phyloP scores from a whole-genome alignment of 2,329 filamentous ascomycete species.

The Dothideomycetidae sp. region DNA sequence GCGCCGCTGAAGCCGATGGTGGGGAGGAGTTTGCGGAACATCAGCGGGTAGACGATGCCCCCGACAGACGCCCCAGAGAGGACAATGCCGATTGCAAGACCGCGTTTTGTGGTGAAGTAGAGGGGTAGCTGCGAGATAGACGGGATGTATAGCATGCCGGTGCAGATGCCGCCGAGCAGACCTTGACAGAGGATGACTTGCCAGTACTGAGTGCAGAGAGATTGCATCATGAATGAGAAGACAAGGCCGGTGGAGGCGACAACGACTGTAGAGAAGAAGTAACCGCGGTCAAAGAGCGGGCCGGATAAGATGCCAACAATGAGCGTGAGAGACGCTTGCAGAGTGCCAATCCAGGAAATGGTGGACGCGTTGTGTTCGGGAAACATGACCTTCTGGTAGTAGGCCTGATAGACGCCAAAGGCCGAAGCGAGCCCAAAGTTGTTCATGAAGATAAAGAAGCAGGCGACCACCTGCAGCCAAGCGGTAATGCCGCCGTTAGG shows the following conservation, averaged over 20 bases:
- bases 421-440: conserved; percentile 21
- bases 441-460: conserved; percentile 26
- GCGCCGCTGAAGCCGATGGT: neutral
- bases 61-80: conserved; percentile 29
- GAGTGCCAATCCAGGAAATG: conserved; percentile 25
- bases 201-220: conserved; percentile 12
- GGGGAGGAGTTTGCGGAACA: conserved; percentile 4
- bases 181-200: conserved; percentile 14
- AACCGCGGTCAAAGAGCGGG: conserved; percentile 20
- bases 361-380: conserved; percentile 13
- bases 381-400: conserved; percentile 17
- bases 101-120: conserved; percentile 28
- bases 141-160: conserved; percentile 29
- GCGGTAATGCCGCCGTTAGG: conserved; percentile 28
- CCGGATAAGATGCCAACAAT: conserved; percentile 21
- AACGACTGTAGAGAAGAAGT: conserved; percentile 20
- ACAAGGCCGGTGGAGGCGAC: conserved; percentile 30
- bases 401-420: conserved; percentile 23
- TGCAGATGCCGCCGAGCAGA: conserved; percentile 37
- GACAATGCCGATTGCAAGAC: conserved; percentile 31
- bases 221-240: conserved; percentile 24
- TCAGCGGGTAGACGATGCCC: conserved; percentile 4
- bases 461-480: conserved; percentile 32
- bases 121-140: conserved; percentile 27
- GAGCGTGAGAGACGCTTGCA: conserved; percentile 23